Evolutionary conservation across 2,329 filamentous ascomycete genomes (phyloP), one percentile per base, ranked within the genome.

Genomic region (Penicillium sp.): DNA sequence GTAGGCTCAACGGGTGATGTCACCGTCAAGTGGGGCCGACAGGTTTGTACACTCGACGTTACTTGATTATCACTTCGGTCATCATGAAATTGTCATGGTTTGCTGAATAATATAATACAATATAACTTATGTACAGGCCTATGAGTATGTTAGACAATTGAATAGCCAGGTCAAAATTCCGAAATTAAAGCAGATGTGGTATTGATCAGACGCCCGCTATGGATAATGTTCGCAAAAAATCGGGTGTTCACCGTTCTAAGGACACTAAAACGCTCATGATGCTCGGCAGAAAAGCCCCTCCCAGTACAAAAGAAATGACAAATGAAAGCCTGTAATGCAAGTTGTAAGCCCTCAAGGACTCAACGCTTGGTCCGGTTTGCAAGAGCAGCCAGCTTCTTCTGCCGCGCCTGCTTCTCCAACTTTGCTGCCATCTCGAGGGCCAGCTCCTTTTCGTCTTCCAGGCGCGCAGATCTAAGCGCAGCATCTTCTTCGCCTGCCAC

Each of bases 401-500:
- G 76, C 42, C 76, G 70, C 42, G 76, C 75, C 56, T 76, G 52
- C 59, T 80, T 80, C 54, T 73, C 73, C 51, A 68, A 67, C 65
- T 79, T 79, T 28, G 76, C 70, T 42, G 68, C 68, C 57, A 70
- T 66, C 61, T 80, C 77, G 31, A 64, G 53, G 4, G 66, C 70
- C 55, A 72, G 60, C 51, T 79, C 76, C 60, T 75, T 67, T 57
- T 77, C 76, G 52, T 80, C 77, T 57, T 80, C 77, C 50, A 63
- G 65, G 47, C 67, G 71, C 6, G 77, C 77, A 38, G 58, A 61
- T 49, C 65, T 70, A 31, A 76, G 58, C 7, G 77, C 76, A 13
- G 56, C 54, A 21, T 63, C 66, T 60, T 80, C 77, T 62, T 80
- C 77, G 24, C 69, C 56, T 49, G 76, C 75, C 45, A 79, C 62